Evolutionary conservation across 345 rosid genomes (phyloP), one percentile per base, ranked within the genome.

Genomic region (Schrenkiella parvula): DNA sequence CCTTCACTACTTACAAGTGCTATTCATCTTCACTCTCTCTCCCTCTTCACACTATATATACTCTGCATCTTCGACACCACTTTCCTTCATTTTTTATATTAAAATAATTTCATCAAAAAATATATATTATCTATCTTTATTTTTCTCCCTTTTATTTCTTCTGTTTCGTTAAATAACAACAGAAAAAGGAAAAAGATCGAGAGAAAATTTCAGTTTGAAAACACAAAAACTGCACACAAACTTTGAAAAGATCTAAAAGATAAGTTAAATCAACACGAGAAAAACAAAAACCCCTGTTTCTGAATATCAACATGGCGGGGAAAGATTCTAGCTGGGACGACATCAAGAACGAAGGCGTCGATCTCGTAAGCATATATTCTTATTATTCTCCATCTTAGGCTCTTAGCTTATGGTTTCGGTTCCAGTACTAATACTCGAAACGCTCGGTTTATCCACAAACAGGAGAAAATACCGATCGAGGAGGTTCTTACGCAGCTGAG

Each of bases 401-500:
- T n/a, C n/a, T n/a, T 47, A 19, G 8, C 17, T 35, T 21, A 41
- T 14, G 6, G 15, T 26, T 28, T 68, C 39, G 14, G 2, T 18
- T 14, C 13, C 29, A 17, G 1, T 23, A n/a, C 39, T 51, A 1
- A 34, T 15, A 1, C 17, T 19, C 19, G 25, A 18, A 2, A n/a
- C n/a, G n/a, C n/a, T n/a, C n/a, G n/a, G n/a, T n/a, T n/a, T n/a
- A n/a, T n/a, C n/a, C n/a, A n/a, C n/a, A n/a, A n/a, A 55, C 86
- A 88, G 93, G 96, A 88, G 80, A 69, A 82, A 6, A 88, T 90
- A 42, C 96, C 96, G 1, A 74, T 90, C 4, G 84, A 85, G 12
- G 92, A 90, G 75, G 93, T 90, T 13, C 86, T 90, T 48, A 83
- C 83, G 39, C 89, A 81, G 64, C 71, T 90, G 43, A 78, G 82